These are phyloP conservation scores for Wickerhamomyces chambardii DNA, from an alignment of 805 yeast species.

Conservation along the genomic window DNA sequence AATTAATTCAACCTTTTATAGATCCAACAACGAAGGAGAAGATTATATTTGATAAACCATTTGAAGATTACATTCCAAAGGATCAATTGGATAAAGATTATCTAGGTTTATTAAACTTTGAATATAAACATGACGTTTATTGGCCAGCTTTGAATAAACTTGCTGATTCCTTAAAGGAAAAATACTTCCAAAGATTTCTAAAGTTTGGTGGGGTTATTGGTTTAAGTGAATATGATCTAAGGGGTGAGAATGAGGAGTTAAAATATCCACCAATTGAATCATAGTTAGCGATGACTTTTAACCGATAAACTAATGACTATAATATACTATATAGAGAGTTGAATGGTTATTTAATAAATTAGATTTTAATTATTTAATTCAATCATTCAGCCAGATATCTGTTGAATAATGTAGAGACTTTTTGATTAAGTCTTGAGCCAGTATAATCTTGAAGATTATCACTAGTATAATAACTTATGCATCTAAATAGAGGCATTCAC, in stretches of 20 bases:
- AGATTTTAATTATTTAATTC: too few species aligned
- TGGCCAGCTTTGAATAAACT: conserved; percentile 62
- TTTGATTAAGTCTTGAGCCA: too few species aligned
- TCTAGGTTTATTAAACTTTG: conserved; percentile 69
- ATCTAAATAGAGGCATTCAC: too few species aligned
- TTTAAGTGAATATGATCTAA: conserved; percentile 66
- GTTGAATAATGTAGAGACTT: too few species aligned
- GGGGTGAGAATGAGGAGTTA: conserved; percentile 31
- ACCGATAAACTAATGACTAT: too few species aligned
- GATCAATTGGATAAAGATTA: conserved; percentile 73
- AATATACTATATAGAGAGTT: too few species aligned
- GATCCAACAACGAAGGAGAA: conserved; percentile 90
- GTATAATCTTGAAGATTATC: too few species aligned
- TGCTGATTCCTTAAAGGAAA: conserved; percentile 43
- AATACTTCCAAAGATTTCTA: conserved; percentile 56
- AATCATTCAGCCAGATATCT: too few species aligned
- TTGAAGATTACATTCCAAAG: conserved; percentile 65
- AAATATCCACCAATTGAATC: conserved; percentile 18
- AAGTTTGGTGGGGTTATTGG: conserved; percentile 65
- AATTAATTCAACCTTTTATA: conserved; percentile 82
- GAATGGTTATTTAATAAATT: too few species aligned
- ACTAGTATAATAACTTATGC: too few species aligned
- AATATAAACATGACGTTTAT: conserved; percentile 65
- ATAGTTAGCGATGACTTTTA: too few species aligned
- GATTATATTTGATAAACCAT: conserved; percentile 80